Conservation (phyloP, 106 monocot genomes). For the Dendrobium nobile region DNA sequence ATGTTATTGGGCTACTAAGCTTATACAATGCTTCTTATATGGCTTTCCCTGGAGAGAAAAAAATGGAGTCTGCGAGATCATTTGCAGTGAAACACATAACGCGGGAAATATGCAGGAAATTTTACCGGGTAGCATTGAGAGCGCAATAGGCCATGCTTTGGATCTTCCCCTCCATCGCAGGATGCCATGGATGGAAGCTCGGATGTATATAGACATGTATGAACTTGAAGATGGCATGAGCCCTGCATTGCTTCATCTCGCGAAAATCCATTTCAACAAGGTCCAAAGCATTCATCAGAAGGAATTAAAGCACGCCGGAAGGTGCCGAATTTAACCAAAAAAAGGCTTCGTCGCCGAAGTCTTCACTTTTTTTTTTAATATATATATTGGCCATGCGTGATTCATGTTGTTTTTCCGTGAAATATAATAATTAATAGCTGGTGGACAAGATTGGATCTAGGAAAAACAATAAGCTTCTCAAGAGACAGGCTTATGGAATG, state of each 20-base stretch:
- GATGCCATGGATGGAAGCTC: slow-evolving; percentile 8
- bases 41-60: background rate
- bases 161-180: background rate
- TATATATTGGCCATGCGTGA: background rate
- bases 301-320: background rate
- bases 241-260: background rate
- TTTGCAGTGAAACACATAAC: background rate
- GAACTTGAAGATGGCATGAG: background rate
- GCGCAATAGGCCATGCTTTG: background rate
- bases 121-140: background rate
- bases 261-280: slow-evolving; percentile 2
- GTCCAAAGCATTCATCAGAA: background rate
- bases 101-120: background rate
- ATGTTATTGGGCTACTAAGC: background rate
- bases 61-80: background rate
- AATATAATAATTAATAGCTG: slow-evolving; percentile 12
- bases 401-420: background rate
- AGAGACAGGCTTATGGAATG: slow-evolving; percentile 38
- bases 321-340: background rate
- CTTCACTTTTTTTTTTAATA: too few relatives aligned
- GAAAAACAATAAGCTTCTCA: slow-evolving; percentile 29
- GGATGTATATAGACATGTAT: background rate
- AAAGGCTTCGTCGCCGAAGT: too few relatives aligned
- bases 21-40: slow-evolving; percentile 4
- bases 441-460: slow-evolving; percentile 24